Evolutionary conservation across 176 grass and related monocot genomes (phyloP).

Genomic region (Melocanna baccifera): DNA sequence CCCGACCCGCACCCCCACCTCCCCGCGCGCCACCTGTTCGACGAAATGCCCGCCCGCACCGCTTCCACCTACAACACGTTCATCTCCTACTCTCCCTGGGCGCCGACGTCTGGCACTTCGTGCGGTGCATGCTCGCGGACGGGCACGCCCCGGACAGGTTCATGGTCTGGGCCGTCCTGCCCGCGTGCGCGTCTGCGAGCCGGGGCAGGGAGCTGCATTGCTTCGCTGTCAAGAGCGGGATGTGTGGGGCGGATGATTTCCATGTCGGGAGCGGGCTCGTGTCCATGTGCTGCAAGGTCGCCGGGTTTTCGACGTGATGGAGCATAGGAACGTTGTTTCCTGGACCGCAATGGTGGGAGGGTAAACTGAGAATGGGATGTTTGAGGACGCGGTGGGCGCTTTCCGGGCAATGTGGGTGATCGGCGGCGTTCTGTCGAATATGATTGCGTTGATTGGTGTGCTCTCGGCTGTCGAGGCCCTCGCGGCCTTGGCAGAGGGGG

Average conservation of each 20-base stretch:
- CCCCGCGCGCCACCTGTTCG: conserved; percentile 50
- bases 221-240: conserved; percentile 36
- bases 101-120: conserved; percentile 11
- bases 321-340: conserved; percentile 41
- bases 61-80: conserved; percentile 61
- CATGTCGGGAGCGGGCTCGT: conserved; percentile 61
- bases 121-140: conserved; percentile 45
- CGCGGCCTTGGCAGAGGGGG: conserved; percentile 26
- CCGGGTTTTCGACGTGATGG: conserved; percentile 34
- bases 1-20: background rate
- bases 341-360: conserved; percentile 64
- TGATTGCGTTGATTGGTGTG: conserved; percentile 47
- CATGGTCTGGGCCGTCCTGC: conserved; percentile 46
- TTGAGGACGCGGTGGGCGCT: conserved; percentile 28
- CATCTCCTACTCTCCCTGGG: conserved; percentile 24
- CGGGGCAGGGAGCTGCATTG: conserved; percentile 59
- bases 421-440: conserved; percentile 39
- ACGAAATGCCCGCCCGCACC: conserved; percentile 64
- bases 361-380: conserved; percentile 43
- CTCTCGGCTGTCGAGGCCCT: conserved; percentile 45
- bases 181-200: background rate
- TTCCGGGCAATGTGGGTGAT: conserved; percentile 47
- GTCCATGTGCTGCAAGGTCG: conserved; percentile 57
- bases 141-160: conserved; percentile 44
- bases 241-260: conserved; percentile 37